Conservation (phyloP, 805 yeast species). For the Candida vartiovaarae region DNA sequence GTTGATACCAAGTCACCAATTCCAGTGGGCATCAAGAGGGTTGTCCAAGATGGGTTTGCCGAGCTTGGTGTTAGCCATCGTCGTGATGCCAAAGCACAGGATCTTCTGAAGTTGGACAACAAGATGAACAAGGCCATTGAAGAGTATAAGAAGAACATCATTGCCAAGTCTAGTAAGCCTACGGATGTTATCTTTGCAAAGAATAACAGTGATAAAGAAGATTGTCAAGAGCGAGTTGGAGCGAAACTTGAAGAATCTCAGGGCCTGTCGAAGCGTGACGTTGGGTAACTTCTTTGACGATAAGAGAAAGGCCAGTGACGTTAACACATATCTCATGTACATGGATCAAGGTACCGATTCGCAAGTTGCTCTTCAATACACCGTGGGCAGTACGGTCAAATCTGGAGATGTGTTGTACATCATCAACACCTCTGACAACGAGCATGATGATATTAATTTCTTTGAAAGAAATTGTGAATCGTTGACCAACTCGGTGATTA, state of each 20-base stretch:
- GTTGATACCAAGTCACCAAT: slow-evolving; percentile 28
- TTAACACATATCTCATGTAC: slow-evolving; percentile 67
- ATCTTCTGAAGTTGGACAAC: slow-evolving; percentile 15
- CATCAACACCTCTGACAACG: slow-evolving; percentile 43
- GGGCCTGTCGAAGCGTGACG: slow-evolving; percentile 63
- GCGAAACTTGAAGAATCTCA: slow-evolving; percentile 41
- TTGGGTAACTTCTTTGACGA: slow-evolving; percentile 52
- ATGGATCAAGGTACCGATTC: slow-evolving; percentile 82
- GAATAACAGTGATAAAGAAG: slow-evolving; percentile 31
- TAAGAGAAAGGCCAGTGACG: slow-evolving; percentile 13
- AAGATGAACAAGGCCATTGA: slow-evolving; percentile 14
- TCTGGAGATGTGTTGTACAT: slow-evolving; percentile 79
- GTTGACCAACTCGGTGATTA: slow-evolving; percentile 7
- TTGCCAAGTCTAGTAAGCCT: slow-evolving; percentile 10
- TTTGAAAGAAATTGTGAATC: slow-evolving; percentile 11
- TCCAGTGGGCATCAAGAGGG: slow-evolving; percentile 25
- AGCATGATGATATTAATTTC: slow-evolving; percentile 23
- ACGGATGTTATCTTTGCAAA: slow-evolving; percentile 19
- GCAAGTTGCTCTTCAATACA: slow-evolving; percentile 78
- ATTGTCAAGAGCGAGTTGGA: slow-evolving; percentile 51
- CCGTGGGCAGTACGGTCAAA: slow-evolving; percentile 75
- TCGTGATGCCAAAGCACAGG: slow-evolving; percentile 19
- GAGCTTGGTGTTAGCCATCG: slow-evolving; percentile 35
- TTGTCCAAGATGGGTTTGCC: slow-evolving; percentile 26
- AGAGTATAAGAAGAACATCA: slow-evolving; percentile 16